Conservation (phyloP, 2,329 filamentous ascomycete genomes). For the Diaporthe citriasiana region DNA sequence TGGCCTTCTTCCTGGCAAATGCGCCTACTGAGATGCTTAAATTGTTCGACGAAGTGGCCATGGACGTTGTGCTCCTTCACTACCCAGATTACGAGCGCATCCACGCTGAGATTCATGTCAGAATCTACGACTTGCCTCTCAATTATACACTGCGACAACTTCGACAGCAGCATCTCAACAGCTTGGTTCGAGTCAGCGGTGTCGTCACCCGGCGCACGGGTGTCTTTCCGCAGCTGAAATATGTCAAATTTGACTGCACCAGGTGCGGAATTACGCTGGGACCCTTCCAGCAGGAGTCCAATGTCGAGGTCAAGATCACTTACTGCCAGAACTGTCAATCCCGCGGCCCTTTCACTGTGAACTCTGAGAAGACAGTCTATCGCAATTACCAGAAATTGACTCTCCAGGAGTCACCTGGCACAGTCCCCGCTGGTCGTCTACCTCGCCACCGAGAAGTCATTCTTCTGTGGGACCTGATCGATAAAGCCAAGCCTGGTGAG, state of each 20-base stretch:
- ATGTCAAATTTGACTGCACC: constrained; percentile 96
- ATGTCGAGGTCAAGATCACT: constrained; percentile 94
- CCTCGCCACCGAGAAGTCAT: constrained; percentile 95
- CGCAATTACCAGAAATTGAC: constrained; percentile 99
- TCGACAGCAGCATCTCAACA: constrained; percentile 95
- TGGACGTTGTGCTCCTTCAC: constrained; percentile 95
- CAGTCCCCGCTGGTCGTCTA: constrained; percentile 93
- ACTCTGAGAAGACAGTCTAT: constrained; percentile 98
- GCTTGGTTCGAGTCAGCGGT: constrained; percentile 91
- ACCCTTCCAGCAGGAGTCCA: constrained; percentile 97
- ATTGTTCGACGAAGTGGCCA: constrained; percentile 95
- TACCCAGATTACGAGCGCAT: constrained; percentile 99
- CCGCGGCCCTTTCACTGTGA: constrained; percentile 92
- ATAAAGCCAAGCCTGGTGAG: constrained; percentile 95
- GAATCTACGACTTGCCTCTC: constrained; percentile 93
- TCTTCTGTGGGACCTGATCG: constrained; percentile 95
- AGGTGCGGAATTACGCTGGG: constrained; percentile 94
- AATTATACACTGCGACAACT: constrained; percentile 96
- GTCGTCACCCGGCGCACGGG: constrained; percentile 95
- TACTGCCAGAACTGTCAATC: constrained; percentile 98
- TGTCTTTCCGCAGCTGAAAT: constrained; percentile 97
- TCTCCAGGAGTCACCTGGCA: constrained; percentile 95
- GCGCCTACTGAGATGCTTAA: constrained; percentile 95
- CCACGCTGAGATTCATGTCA: constrained; percentile 97
- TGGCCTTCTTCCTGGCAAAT: constrained; percentile 97